These are phyloP conservation scores for Rhytidhysteron rufulum DNA, from an alignment of 2,329 filamentous ascomycete species.

Conservation along the genomic window DNA sequence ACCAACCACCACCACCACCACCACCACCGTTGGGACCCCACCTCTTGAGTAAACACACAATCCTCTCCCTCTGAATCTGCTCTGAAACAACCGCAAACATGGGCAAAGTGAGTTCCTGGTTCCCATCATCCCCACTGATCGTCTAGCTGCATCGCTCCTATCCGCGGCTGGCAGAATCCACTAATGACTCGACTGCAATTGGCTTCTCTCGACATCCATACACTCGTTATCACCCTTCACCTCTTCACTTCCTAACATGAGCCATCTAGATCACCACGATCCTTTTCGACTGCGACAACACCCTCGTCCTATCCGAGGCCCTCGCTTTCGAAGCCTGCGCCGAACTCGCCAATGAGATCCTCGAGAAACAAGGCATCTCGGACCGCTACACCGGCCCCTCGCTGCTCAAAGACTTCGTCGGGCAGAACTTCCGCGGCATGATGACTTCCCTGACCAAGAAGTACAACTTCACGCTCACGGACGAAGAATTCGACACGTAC, in stretches of 20 bases:
- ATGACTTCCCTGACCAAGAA: slow-evolving; percentile 67
- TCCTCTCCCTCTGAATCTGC: neutral
- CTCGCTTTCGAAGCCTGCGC: slow-evolving; percentile 84
- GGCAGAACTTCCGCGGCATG: slow-evolving; percentile 89
- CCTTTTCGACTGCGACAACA: slow-evolving; percentile 64
- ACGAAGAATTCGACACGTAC: slow-evolving; percentile 65
- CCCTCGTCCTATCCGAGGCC: slow-evolving; percentile 80
- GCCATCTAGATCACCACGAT: slow-evolving; percentile 15
- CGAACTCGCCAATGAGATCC: slow-evolving; percentile 77
- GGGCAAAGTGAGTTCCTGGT: neutral
- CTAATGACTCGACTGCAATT: neutral
- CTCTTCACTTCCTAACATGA: slow-evolving; percentile 1
- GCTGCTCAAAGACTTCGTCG: slow-evolving; percentile 78
- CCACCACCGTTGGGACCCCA: neutral
- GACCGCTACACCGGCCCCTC: slow-evolving; percentile 69
- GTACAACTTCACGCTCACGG: slow-evolving; percentile 63
- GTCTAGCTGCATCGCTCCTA: neutral
- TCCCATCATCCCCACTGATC: neutral
- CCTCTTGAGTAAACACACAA: neutral
- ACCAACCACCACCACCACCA: neutral
- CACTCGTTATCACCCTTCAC: neutral
- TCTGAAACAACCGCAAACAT: neutral
- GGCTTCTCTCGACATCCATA: neutral
- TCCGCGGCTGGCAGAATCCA: neutral
- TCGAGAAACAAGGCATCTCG: slow-evolving; percentile 57